Base-by-base conservation (phyloP, 306 rosid genomes). In the Lupinus albus region DNA sequence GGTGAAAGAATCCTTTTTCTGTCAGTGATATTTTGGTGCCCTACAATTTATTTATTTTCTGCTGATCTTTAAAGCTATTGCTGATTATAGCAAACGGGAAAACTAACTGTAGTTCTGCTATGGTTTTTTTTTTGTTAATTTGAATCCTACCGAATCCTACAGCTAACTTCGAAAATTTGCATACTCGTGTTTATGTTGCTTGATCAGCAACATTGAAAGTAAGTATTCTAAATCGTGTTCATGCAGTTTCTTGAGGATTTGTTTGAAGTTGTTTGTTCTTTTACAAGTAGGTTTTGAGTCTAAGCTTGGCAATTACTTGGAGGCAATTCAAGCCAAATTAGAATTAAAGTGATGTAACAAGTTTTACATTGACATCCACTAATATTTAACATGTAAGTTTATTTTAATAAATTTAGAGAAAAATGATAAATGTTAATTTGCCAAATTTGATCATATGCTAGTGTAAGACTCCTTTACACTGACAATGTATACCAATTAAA, bases 11-110 rank as follows among this genome's bases (percentile, higher is more conserved):
- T 72, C 45, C 61, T 76, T 68, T 68, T 25, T 25, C 30, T 25
- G 30, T 25, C 91, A 73, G 86, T 83, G 86, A 78, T 62, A 65
- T 59, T 25, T 80, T 78, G 85, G 73, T 76, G 68, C 67, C 57
- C 71, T 52, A 74, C 82, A 78, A 76, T 75, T 75, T 74, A 73
- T 69, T 45, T 21, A 63, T 71, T 78, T 82, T 83, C 78, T 73
- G 82, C 58, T 69, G 32, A 80, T 45, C 74, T 52, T 59, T 32
- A 60, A 61, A 25, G 30, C 30, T 25, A 25, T 25, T 25, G 30
- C 4, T 25, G 4, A 25, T 1, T 33, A 33, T 53, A 11, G 64
- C 64, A 48, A 61, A 79, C 51, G 5, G 52, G 50, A 36, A 47
- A 62, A 63, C 25, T 38, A 45, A 69, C 60, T 17, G 38, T 52